Percentiles rank a stretch among this genome's conserved stretches.
Evolutionary conservation across 768 basidiomycete genomes (phyloP).

Genomic region (Amanita muscaria): DNA sequence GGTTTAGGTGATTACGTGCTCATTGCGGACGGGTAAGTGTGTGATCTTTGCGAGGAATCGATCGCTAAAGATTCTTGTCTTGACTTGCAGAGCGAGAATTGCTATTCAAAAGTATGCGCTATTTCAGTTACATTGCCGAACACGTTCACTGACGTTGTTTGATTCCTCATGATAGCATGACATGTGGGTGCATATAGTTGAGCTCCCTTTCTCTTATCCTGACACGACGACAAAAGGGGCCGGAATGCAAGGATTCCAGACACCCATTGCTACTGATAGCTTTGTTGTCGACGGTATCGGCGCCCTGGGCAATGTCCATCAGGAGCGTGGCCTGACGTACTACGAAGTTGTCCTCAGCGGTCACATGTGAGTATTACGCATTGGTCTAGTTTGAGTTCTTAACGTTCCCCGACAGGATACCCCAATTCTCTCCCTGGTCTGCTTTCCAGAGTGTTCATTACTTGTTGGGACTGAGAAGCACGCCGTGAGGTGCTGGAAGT

Average conservation of each 20-base stretch:
- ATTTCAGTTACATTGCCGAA: neutral
- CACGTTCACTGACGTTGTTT: neutral
- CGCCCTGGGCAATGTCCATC: constrained; percentile 53
- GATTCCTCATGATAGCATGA: constrained; percentile 26
- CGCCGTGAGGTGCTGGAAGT: constrained; percentile 26
- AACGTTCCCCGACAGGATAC: constrained; percentile 35
- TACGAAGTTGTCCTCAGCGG: constrained; percentile 60
- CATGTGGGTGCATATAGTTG: constrained; percentile 21
- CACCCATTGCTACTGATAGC: constrained; percentile 52
- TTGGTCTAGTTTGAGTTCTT: neutral
- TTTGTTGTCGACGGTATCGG: constrained; percentile 68
- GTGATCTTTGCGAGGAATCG: neutral
- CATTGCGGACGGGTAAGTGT: constrained; percentile 61
- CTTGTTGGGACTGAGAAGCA: constrained; percentile 53
- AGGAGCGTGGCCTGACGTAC: constrained; percentile 61
- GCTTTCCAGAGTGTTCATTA: constrained; percentile 64
- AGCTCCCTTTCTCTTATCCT: neutral
- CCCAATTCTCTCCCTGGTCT: constrained; percentile 62
- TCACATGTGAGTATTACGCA: constrained; percentile 45
- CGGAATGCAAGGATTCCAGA: constrained; percentile 67
- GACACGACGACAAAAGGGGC: constrained; percentile 30
- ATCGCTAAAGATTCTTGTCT: neutral
- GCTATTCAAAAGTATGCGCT: constrained; percentile 59
- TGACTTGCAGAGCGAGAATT: constrained; percentile 54
- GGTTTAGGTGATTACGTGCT: constrained; percentile 67